Conservation (phyloP, 2,329 filamentous ascomycete genomes). For the Aureobasidium sp. region DNA sequence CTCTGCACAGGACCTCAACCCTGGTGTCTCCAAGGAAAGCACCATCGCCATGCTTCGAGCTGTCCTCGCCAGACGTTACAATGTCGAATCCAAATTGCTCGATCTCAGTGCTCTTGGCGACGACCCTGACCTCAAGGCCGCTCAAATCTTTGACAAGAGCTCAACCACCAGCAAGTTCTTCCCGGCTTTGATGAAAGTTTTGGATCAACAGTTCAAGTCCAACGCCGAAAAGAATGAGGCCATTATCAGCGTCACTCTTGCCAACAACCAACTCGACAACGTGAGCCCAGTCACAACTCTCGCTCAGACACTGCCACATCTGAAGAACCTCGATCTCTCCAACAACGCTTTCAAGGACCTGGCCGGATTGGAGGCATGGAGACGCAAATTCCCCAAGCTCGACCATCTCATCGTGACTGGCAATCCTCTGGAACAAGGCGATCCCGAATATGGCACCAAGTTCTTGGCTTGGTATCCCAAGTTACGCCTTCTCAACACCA, state of each 20-base stretch:
- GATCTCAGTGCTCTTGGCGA: constrained; percentile 71
- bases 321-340: constrained; percentile 84
- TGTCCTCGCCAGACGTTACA: constrained; percentile 70
- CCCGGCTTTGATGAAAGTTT: constrained; percentile 81
- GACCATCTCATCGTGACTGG: constrained; percentile 73
- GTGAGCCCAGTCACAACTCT: constrained; percentile 67
- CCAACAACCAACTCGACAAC: constrained; percentile 69
- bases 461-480: constrained; percentile 77
- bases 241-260: constrained; percentile 74
- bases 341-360: constrained; percentile 69
- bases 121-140: constrained; percentile 63
- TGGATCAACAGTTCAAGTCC: constrained; percentile 68
- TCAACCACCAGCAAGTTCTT: constrained; percentile 80
- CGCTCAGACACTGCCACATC: constrained; percentile 70
- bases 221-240: constrained; percentile 66
- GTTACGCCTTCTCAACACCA: constrained; percentile 68
- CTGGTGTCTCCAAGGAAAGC: constrained; percentile 46
- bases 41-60: constrained; percentile 53
- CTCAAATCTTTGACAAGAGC: constrained; percentile 68
- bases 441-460: constrained; percentile 54
- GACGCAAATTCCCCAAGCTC: constrained; percentile 67
- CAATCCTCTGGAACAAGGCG: constrained; percentile 58
- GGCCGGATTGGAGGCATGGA: constrained; percentile 66
- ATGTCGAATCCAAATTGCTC: constrained; percentile 63
- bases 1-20: constrained; percentile 20